Evolutionary conservation across 148 eudicot species (phyloP).

Genomic region (Arbutus unedo): DNA sequence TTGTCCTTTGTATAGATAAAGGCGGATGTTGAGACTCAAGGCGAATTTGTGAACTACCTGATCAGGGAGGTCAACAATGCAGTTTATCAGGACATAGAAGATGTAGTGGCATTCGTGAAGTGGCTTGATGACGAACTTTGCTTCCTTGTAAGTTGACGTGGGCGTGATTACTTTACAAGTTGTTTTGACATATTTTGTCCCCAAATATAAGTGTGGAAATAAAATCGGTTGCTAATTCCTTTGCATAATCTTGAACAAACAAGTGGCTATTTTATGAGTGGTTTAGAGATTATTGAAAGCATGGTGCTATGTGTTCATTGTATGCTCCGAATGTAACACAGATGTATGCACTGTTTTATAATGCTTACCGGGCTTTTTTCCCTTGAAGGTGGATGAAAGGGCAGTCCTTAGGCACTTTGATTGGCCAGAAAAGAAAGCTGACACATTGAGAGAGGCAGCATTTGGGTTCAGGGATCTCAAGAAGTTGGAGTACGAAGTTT

Average conservation of each 20-base stretch:
- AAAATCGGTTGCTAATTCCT: background rate
- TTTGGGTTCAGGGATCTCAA: slow-evolving; percentile 74
- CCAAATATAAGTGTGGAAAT: background rate
- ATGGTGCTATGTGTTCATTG: background rate
- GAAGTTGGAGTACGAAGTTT: slow-evolving; percentile 65
- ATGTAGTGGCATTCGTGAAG: slow-evolving; percentile 79
- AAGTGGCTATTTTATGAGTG: background rate
- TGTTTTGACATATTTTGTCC: background rate
- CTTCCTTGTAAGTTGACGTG: slow-evolving; percentile 59
- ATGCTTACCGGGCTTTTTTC: slow-evolving; percentile 6
- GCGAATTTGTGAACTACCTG: slow-evolving; percentile 72
- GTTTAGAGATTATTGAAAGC: background rate
- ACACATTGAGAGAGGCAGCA: slow-evolving; percentile 76
- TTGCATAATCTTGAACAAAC: background rate
- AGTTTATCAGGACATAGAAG: slow-evolving; percentile 58
- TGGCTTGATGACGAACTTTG: slow-evolving; percentile 93
- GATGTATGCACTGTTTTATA: background rate
- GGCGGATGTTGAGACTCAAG: slow-evolving; percentile 90
- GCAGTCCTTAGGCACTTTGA: slow-evolving; percentile 87
- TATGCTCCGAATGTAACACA: background rate
- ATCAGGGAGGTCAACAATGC: slow-evolving; percentile 71
- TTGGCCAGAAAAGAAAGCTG: slow-evolving; percentile 90
- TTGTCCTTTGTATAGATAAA: slow-evolving; percentile 46
- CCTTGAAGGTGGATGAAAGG: slow-evolving; percentile 75
- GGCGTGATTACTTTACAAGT: background rate